A percentile compares a stretch with the other conserved stretches of the same genome.
Conservation (phyloP, 2,329 filamentous ascomycete species). For the Botrytis galanthina region DNA sequence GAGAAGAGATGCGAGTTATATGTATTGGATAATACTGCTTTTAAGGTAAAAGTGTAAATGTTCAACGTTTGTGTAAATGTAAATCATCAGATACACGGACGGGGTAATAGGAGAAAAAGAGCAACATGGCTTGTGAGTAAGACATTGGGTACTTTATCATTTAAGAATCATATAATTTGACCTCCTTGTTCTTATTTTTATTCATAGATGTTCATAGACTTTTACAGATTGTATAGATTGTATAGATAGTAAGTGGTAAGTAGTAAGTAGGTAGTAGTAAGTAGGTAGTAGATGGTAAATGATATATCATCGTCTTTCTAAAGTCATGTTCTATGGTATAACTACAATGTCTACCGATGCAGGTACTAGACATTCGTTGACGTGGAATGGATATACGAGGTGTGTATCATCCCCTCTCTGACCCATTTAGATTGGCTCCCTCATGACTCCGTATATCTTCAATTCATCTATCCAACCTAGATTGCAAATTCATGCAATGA, state of each 20-base stretch:
- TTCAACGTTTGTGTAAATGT: neutral
- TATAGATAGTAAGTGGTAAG: neutral
- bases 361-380: neutral
- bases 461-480: neutral
- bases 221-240: neutral
- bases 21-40: too few relatives aligned
- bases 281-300: too few relatives aligned
- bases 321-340: neutral
- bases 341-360: neutral
- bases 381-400: neutral
- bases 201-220: neutral
- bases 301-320: neutral
- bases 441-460: neutral
- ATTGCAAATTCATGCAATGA: slow-evolving; percentile 11
- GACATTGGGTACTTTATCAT: neutral
- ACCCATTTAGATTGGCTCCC: neutral
- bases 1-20: neutral
- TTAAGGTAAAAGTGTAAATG: neutral
- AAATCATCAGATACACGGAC: neutral
- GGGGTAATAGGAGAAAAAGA: neutral
- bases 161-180: neutral
- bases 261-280: too few relatives aligned
- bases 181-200: neutral
- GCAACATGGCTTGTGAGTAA: neutral
- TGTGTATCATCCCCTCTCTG: neutral